These are phyloP conservation scores for Styphnolobium japonicum DNA, from an alignment of 306 rosid species.

Conservation along the genomic window DNA sequence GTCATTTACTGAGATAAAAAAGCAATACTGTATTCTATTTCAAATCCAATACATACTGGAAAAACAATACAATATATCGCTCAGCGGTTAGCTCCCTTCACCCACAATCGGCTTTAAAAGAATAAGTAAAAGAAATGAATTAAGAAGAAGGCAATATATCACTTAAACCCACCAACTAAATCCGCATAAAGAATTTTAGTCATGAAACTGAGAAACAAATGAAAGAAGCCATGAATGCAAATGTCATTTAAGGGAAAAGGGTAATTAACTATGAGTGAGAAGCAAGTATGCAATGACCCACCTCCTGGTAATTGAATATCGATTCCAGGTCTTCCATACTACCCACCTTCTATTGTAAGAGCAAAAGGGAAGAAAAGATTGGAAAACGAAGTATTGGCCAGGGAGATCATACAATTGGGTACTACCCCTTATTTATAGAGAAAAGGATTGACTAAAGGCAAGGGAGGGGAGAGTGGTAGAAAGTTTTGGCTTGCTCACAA, in stretches of 20 bases:
- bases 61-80: too few relatives aligned
- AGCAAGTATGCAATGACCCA: slow-evolving; percentile 23
- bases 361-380: background rate
- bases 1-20: background rate
- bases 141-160: background rate
- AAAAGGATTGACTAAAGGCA: slow-evolving; percentile 17
- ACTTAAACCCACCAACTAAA: background rate
- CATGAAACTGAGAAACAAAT: slow-evolving; percentile 1
- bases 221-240: slow-evolving; percentile 22
- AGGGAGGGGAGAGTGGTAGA: background rate
- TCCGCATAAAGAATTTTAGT: background rate
- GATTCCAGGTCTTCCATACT: slow-evolving; percentile 64
- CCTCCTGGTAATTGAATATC: slow-evolving; percentile 54
- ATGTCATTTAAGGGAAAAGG: background rate
- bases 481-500: slow-evolving; percentile 23
- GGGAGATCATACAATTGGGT: slow-evolving; percentile 19
- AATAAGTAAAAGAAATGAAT: background rate
- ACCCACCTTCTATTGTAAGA: background rate
- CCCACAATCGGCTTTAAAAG: background rate
- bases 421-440: slow-evolving; percentile 48
- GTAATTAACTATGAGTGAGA: background rate
- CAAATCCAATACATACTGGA: background rate
- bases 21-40: background rate
- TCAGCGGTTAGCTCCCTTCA: background rate
- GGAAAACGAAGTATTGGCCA: background rate